These are phyloP conservation scores for Macrolepiota albuminosa DNA, from an alignment of 768 basidiomycete species.

Conservation along the genomic window DNA sequence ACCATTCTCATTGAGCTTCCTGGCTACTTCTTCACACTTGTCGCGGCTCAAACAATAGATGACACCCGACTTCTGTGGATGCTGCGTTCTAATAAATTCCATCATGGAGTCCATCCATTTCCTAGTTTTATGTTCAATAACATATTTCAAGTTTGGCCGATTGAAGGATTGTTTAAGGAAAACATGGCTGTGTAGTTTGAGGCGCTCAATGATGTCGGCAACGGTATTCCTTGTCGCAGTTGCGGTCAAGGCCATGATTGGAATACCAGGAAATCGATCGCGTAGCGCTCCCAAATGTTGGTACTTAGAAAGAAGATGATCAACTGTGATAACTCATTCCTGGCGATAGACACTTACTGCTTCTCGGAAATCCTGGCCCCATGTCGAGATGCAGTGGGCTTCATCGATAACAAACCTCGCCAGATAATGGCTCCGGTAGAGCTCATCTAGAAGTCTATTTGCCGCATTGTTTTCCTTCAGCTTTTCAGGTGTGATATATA, in stretches of 20 bases:
- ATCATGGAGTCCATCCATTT: constrained; percentile 58
- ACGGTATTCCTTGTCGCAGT: constrained; percentile 81
- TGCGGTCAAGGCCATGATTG: constrained; percentile 95
- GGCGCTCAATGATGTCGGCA: constrained; percentile 70
- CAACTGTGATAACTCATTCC: background rate
- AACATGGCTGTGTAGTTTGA: constrained; percentile 55
- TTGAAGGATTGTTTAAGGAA: constrained; percentile 86
- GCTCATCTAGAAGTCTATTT: constrained; percentile 45
- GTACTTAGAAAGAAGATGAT: constrained; percentile 44
- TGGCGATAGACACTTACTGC: constrained; percentile 43
- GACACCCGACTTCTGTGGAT: constrained; percentile 65
- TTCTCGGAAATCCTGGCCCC: constrained; percentile 93
- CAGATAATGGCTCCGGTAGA: constrained; percentile 54
- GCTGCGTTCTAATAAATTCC: constrained; percentile 56
- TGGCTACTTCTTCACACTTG: constrained; percentile 79
- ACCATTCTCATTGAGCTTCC: constrained; percentile 52
- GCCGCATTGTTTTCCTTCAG: constrained; percentile 59
- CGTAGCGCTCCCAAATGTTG: constrained; percentile 63
- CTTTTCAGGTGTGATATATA: constrained; percentile 94
- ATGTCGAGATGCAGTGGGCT: constrained; percentile 90
- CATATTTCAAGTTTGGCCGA: constrained; percentile 86
- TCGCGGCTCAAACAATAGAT: constrained; percentile 75
- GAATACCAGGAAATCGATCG: constrained; percentile 68
- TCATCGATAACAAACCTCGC: constrained; percentile 96
- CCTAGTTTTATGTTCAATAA: constrained; percentile 38